These are phyloP conservation scores for Fagopyrum homotropicum DNA, from an alignment of 148 eudicot species.

Conservation along the genomic window DNA sequence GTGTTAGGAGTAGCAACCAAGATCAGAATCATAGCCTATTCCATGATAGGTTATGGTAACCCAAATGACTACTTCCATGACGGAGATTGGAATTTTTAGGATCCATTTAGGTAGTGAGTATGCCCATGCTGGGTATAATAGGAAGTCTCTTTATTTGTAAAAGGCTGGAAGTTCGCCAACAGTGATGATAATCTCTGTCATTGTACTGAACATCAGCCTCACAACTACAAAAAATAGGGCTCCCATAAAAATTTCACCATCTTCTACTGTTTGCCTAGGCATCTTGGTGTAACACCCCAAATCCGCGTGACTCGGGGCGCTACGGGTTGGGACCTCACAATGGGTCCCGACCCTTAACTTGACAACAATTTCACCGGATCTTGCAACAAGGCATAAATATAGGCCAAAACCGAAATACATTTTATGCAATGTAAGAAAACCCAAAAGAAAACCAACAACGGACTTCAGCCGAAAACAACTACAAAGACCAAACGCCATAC, in stretches of 20 bases:
- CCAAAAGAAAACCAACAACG: too few species aligned
- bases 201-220: background rate
- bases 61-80: slow-evolving; percentile 9
- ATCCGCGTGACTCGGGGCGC: too few species aligned
- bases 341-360: too few species aligned
- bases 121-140: slow-evolving; percentile 8
- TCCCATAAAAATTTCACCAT: slow-evolving; percentile 1
- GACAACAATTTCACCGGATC: too few species aligned
- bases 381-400: too few species aligned
- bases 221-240: background rate
- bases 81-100: slow-evolving; percentile 8
- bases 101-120: slow-evolving; percentile 11
- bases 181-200: background rate
- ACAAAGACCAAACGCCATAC: too few species aligned
- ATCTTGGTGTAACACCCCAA: background rate
- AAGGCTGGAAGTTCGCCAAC: background rate
- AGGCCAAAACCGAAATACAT: too few species aligned
- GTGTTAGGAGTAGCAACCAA: slow-evolving; percentile 9
- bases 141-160: slow-evolving; percentile 8
- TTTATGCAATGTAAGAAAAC: too few species aligned
- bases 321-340: too few species aligned
- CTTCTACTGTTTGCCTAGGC: background rate
- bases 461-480: too few species aligned
- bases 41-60: slow-evolving; percentile 4
- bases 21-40: slow-evolving; percentile 2